Base-by-base conservation (phyloP, 495 filamentous ascomycete genomes). In the Glarea lozoyensis region DNA sequence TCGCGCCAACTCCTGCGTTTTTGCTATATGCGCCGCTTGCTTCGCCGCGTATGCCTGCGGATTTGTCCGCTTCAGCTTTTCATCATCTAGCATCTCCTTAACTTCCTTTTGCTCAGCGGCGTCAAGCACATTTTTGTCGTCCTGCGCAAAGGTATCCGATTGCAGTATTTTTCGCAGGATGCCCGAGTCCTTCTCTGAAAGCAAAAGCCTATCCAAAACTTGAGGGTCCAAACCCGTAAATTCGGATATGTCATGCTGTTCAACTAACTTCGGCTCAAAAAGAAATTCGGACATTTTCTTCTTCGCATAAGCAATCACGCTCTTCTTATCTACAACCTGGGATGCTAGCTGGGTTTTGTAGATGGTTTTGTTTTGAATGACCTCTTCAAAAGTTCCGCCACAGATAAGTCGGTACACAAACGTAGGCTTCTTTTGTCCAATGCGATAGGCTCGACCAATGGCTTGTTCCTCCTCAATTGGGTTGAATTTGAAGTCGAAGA, bases 381-480 rank as follows among this genome's bases (percentile, higher is more conserved):
- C 66, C 19, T 81, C 73, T 55, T 95, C 87, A 54, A 79, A 86
- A 0, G 88, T 94, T 2, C 88, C 89, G 3, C 78, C 86, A 11
- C 76, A 65, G 17, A 82, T 62, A 40, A 97, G 76, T n/a, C 84
- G 82, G 56, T 97, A 97, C 2, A 96, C 86, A 59, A 70, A 94
- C 1, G 94, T 88, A 1, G 71, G 68, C 50, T 94, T 95, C 13
- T 59, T 61, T 54, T 97, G 90, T 0, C 90, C 89, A 16, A 97
- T 69, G 2, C 90, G 85, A 57, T 93, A 94, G 0, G 83, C 82
- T 50, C 90, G 73, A 7, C 87, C 89, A 42, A 97, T 75, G 5
- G 90, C 90, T 58, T 97, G 90, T 43, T 89, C 78, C 55, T 96
- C 90, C 59, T 78, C 73, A 4, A 72, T 70, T 0, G 90, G 90